Percentiles rank a stretch among this genome's conserved stretches.
These are phyloP conservation scores for Oryza brachyantha DNA, from an alignment of 176 grass and related monocot species.

Conservation along the genomic window DNA sequence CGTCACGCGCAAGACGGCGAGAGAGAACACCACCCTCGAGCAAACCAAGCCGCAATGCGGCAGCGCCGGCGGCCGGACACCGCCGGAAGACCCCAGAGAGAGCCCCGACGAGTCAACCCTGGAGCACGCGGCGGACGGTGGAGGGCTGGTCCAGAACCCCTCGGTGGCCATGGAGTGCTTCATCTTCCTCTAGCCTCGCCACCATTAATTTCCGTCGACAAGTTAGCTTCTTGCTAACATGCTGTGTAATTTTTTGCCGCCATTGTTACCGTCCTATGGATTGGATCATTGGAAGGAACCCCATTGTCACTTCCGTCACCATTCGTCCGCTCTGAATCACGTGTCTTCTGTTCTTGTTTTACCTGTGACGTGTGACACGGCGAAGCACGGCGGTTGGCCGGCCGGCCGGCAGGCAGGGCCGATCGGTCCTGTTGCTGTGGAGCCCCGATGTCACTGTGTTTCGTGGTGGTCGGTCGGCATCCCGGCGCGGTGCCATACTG, in stretches of 20 bases:
- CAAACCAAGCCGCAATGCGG: constrained; percentile 9
- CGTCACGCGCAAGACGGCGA: not conserved
- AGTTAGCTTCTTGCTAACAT: not conserved
- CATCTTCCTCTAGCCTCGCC: constrained; percentile 48
- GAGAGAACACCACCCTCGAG: not conserved
- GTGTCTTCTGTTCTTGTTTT: not conserved
- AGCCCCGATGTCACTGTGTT: not conserved
- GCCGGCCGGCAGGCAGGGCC: no score
- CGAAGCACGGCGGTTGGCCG: not conserved
- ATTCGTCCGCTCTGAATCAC: not conserved
- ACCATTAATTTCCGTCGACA: no score
- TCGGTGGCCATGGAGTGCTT: constrained; percentile 67
- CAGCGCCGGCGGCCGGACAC: not conserved
- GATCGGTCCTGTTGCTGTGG: not conserved
- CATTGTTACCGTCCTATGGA: not conserved
- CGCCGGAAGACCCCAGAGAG: not conserved
- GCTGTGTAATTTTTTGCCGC: not conserved
- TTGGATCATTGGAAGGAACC: not conserved
- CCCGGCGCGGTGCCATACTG: not conserved
- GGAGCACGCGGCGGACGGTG: not conserved
- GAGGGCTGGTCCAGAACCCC: constrained; percentile 34
- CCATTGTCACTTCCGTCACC: not conserved
- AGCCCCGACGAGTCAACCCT: not conserved
- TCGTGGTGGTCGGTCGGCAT: no score
- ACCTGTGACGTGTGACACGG: not conserved